Base-by-base conservation (phyloP, 2,329 filamentous ascomycete genomes). In the Aspergillus uvarum region DNA sequence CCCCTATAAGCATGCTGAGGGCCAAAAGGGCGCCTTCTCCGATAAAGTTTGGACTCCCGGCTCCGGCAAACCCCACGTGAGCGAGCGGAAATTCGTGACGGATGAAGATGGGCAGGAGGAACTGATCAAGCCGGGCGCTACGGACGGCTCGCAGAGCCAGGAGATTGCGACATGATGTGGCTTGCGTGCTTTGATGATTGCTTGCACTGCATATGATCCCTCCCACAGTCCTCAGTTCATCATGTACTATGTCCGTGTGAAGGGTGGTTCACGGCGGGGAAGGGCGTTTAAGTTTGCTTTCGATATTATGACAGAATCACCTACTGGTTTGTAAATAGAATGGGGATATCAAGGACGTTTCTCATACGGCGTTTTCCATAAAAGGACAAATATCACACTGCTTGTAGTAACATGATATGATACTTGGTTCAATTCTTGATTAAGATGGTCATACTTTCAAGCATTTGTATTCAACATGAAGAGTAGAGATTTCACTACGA, bases 1-100 rank as follows among this genome's bases (percentile, higher is more conserved):
- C 75, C 83, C 88, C 4, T 98, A 92, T 80, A 92, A 92, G 76
- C 95, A 99, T 76, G 89, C 88, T 47, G 92, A 96, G 57, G 95
- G 94, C 12, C 95, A 99, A 80, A 87, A 91, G 68, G 92, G 90
- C 54, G 86, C 85, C 14, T 94, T 92, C 77, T 85, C 88, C 62
- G 91, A 96, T 75, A 97, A 96, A 79, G 91, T 96, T 29, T 98
- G 94, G 94, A 92, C 88, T 19, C 85, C 91, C 3, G 85, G 83
- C 38, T 54, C 50, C n/a, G 68, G 76, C 29, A 84, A 83, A 67
- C 81, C 85, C 59, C 91, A 96, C 74, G 87, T 96, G 53, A 96
- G 92, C 71, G 91, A 96, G 76, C 84, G 93, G 68, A 94, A 91
- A 72, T 97, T 96, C 78, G 87, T 94, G 54, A 68, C 66, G 0